Base-by-base conservation (phyloP, 2,329 filamentous ascomycete species). In the Knoxdaviesia capensis region DNA sequence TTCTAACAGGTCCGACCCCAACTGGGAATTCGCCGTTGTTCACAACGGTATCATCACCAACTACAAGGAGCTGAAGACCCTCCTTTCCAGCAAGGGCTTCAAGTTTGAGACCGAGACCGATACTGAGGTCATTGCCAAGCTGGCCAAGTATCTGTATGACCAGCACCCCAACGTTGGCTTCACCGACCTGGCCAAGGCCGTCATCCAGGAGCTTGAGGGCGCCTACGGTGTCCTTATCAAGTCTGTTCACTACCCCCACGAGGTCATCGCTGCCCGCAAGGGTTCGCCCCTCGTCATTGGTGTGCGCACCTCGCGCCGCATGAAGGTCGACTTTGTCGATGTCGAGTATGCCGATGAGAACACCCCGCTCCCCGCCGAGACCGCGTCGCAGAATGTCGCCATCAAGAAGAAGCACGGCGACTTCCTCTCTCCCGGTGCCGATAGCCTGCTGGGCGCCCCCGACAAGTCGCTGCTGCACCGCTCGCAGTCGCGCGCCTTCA, bases 1-100 rank as follows among this genome's bases (percentile, higher is more conserved):
- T 20, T 20, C 20, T 20, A 20, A 36, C 50, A 92, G 87, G 63
- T 96, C 88, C 50, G 90, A 98, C 62, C 76, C 80, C 53, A 83
- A 68, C 55, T 98, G 88, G 86, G 82, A 98, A 66, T 98, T 98
- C 63, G 74, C 84, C 50, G 79, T 98, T 54, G 90, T 96, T 47
- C 90, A 98, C 80, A 98, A 98, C 66, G 90, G 90, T 58, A 98
- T 98, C 72, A 98, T 98, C 65, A 98, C 90, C 69, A 98, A 98
- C 75, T 98, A 98, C 77, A 98, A 98, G 74, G 90, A 98, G 68
- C 69, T 98, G 55, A 94, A 88, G 77, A 84, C 81, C 48, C 77
- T 98, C 49, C 74, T 98, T 52, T 74, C 80, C 65, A 73, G 72
- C 70, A 98, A 96, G 74, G 90, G 90, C 58, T 93, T 94, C 77